phyloP scores from a whole-genome alignment of 768 basidiomycete species.

The Calocera viscosa region DNA sequence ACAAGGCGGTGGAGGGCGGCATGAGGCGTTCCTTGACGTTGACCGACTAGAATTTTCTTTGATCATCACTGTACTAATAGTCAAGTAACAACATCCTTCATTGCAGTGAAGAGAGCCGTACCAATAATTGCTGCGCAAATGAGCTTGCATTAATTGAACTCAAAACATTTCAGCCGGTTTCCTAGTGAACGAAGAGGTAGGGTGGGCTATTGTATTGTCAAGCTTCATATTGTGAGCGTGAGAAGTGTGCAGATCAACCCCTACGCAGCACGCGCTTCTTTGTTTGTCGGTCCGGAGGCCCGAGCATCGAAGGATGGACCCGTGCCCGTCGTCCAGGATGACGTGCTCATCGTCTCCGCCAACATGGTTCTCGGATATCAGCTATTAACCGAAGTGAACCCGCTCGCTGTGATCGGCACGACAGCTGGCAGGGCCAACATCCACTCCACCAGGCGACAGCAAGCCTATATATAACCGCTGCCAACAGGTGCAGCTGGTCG shows the following conservation, averaged over 20 bases:
- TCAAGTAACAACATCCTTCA: background rate
- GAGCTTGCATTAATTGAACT: no score
- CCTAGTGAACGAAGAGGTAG: no score
- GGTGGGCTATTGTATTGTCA: no score
- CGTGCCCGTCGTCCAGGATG: background rate
- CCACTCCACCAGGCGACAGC: background rate
- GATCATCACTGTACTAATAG: background rate
- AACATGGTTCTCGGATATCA: background rate
- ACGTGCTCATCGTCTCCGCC: background rate
- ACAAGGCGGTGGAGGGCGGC: conserved; percentile 73
- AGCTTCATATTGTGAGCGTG: no score
- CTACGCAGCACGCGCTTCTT: background rate
- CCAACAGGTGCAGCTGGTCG: background rate
- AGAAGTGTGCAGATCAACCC: no score
- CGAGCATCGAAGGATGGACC: background rate
- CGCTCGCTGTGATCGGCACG: background rate
- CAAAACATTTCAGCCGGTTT: no score
- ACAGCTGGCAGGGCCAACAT: background rate
- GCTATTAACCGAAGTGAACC: background rate
- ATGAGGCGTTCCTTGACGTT: conserved; percentile 28
- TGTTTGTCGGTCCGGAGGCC: background rate
- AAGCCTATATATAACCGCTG: background rate
- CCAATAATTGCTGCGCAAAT: no score
- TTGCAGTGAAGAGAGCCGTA: no score
- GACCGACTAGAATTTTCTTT: background rate